Evolutionary conservation across 225 moss, liverwort and hornwort genomes (phyloP).

Genomic region (Marchantia polymorpha): DNA sequence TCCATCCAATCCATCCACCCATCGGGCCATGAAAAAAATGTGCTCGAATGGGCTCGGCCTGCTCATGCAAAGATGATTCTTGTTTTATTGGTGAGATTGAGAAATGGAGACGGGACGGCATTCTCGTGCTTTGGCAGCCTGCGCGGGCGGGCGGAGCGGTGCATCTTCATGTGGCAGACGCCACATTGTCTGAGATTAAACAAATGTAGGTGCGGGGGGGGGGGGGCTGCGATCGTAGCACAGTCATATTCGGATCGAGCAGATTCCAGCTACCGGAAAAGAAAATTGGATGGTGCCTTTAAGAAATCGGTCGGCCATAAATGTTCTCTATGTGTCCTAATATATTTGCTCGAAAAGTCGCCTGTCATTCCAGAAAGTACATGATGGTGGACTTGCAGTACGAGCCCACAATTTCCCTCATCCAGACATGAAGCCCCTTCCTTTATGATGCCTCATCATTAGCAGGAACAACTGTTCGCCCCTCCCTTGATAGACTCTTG

Average conservation of each 20-base stretch:
- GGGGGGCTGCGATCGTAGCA: neutral
- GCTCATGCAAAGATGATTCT: neutral
- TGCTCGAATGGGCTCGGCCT: neutral
- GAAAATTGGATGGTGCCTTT: too few species aligned
- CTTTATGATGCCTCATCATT: conserved; percentile 6
- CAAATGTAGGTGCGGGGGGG: neutral
- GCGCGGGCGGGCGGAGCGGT: too few species aligned
- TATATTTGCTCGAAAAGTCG: neutral
- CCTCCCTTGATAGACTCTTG: too few species aligned
- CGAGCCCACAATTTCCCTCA: neutral
- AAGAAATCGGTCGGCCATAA: too few species aligned
- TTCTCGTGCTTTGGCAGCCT: neutral
- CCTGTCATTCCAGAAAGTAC: conserved; percentile 1
- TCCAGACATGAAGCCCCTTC: neutral
- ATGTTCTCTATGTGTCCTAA: too few species aligned
- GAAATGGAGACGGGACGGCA: neutral
- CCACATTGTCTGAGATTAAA: neutral
- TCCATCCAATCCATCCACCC: too few species aligned
- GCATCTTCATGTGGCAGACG: neutral
- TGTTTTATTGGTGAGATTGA: neutral
- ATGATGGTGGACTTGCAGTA: neutral
- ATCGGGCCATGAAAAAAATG: neutral
- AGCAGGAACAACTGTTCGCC: neutral
- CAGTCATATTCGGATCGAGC: too few species aligned
- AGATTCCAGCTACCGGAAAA: too few species aligned